Percentiles rank a stretch among this genome's conserved stretches.
phyloP scores from a whole-genome alignment of 2,329 filamentous ascomycete genomes.

The Lachnellula arida region DNA sequence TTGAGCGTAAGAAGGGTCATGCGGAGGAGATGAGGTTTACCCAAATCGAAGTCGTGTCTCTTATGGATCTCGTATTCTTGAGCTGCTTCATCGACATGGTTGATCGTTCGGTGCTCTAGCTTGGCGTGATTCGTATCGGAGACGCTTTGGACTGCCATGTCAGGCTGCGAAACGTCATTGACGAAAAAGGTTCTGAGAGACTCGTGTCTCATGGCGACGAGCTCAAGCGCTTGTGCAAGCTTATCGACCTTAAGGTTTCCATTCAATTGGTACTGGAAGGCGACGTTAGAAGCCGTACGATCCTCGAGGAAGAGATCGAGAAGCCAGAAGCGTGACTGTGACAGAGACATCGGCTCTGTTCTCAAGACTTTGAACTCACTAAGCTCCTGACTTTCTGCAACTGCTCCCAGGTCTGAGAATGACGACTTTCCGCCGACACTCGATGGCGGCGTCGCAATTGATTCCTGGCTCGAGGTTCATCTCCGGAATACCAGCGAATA shows the following conservation, averaged over 20 bases:
- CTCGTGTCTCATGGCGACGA: conserved; percentile 18
- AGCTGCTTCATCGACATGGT: conserved; percentile 15
- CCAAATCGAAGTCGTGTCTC: conserved; percentile 36
- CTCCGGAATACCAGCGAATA: conserved; percentile 30
- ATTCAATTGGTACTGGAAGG: conserved; percentile 29
- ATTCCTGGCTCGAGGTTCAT: conserved; percentile 1
- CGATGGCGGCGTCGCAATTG: conserved; percentile 3
- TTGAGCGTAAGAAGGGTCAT: conserved; percentile 35
- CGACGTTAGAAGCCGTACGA: conserved; percentile 38
- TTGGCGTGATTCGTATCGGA: conserved; percentile 30
- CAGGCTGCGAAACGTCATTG: conserved; percentile 5
- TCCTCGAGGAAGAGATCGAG: conserved; percentile 33
- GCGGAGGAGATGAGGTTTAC: conserved; percentile 22
- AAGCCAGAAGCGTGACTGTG: conserved; percentile 41
- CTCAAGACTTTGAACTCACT: conserved; percentile 7
- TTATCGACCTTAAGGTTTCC: conserved; percentile 31
- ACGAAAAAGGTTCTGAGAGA: conserved; percentile 7
- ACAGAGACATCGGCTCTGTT: conserved; percentile 34
- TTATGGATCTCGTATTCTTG: conserved; percentile 22
- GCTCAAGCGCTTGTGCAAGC: conserved; percentile 34
- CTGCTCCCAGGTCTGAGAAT: conserved; percentile 5
- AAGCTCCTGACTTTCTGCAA: conserved; percentile 7
- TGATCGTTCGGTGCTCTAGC: conserved; percentile 8
- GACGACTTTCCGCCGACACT: conserved; percentile 1
- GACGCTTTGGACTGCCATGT: conserved; percentile 8